phyloP scores from a whole-genome alignment of 2,329 filamentous ascomycete genomes.

The Trichoderma afroharzianum region DNA sequence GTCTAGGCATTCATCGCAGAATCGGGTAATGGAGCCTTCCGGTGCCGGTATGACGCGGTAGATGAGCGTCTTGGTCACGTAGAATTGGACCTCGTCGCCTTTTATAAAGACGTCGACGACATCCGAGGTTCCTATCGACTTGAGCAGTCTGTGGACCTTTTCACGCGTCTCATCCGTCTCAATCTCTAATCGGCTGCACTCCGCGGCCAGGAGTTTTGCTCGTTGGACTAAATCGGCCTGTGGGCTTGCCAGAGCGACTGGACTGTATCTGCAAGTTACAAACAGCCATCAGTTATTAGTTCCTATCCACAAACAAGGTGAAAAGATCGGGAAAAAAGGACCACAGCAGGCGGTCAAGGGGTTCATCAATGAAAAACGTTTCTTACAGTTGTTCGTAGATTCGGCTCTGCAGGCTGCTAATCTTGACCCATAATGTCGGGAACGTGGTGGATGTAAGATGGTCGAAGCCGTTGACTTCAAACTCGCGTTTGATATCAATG shows the following conservation, averaged over 20 bases:
- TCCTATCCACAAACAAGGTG: background rate
- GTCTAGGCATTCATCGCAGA: conserved; percentile 48
- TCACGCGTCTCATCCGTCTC: conserved; percentile 35
- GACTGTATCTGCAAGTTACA: conserved; percentile 44
- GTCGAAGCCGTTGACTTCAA: conserved; percentile 41
- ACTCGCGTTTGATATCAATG: conserved; percentile 47
- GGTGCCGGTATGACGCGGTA: conserved; percentile 50
- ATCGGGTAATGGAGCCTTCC: conserved; percentile 40
- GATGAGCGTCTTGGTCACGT: conserved; percentile 48
- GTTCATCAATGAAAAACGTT: background rate
- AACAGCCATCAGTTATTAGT: background rate
- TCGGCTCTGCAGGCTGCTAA: conserved; percentile 54
- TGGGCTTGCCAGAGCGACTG: conserved; percentile 40
- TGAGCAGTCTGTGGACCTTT: conserved; percentile 35
- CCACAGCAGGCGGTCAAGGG: no score
- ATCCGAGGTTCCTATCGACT: conserved; percentile 37
- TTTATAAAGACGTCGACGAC: conserved; percentile 44
- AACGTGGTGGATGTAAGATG: conserved; percentile 34
- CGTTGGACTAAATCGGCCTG: conserved; percentile 39
- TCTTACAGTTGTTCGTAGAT: conserved; percentile 51
- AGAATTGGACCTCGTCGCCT: conserved; percentile 46
- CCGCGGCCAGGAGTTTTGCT: conserved; percentile 37
- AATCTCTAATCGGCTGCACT: conserved; percentile 36
- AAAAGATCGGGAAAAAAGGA: background rate
- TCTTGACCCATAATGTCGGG: conserved; percentile 52